These are phyloP conservation scores for Peniophora sp. DNA, from an alignment of 1,284 basidiomycete species.

Conservation along the genomic window DNA sequence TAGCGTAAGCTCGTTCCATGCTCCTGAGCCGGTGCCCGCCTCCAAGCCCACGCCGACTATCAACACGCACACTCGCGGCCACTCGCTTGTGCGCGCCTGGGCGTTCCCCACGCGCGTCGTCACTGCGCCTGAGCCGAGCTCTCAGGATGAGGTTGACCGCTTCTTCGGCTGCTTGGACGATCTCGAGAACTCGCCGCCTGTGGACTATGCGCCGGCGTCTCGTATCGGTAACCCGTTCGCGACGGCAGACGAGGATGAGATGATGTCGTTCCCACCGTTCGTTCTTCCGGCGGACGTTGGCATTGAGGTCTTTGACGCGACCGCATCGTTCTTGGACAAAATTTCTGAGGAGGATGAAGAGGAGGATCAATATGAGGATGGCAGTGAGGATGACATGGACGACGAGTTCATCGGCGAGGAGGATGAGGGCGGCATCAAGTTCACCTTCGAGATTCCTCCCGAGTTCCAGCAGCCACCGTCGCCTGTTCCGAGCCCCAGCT, in stretches of 20 bases:
- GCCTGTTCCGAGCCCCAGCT: constrained; percentile 7
- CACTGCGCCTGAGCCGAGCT: constrained; percentile 14
- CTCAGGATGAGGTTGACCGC: constrained; percentile 44
- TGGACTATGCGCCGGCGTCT: constrained; percentile 14
- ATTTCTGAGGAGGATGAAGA: constrained; percentile 40
- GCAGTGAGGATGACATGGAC: constrained; percentile 23
- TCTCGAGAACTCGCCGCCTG: constrained; percentile 39
- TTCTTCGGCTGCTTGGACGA: constrained; percentile 74
- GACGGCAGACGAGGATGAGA: constrained; percentile 41
- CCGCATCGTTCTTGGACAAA: constrained; percentile 19
- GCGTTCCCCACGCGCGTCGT: constrained; percentile 48
- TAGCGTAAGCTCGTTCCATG: constrained; percentile 43
- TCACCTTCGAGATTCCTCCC: constrained; percentile 53
- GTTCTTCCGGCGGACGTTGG: constrained; percentile 43
- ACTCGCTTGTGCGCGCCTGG: constrained; percentile 60
- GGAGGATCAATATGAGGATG: constrained; percentile 25
- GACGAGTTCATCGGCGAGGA: constrained; percentile 38
- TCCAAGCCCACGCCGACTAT: constrained; percentile 18
- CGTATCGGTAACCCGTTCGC: constrained; percentile 38
- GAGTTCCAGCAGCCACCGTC: constrained; percentile 12
- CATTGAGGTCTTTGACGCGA: constrained; percentile 30
- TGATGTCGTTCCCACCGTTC: constrained; percentile 31
- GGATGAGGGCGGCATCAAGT: constrained; percentile 57
- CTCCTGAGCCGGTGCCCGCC: constrained; percentile 15
- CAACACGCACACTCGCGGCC: constrained; percentile 23